These are phyloP conservation scores for Blastobotrys malaysiensis DNA, from an alignment of 1,139 yeast genomes.

Conservation along the genomic window DNA sequence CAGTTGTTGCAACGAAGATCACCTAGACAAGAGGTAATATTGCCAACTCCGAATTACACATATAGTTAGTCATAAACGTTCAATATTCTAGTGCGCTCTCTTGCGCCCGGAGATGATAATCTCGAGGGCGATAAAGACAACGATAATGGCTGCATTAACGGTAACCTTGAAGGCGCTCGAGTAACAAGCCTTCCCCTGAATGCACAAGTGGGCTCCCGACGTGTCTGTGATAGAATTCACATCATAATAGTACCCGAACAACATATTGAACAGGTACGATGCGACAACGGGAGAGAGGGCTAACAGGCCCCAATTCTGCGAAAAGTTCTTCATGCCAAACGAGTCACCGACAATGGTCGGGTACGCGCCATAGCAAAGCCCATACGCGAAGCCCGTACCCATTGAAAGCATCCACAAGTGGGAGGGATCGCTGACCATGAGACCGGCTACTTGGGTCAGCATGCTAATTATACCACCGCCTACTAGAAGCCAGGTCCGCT, in stretches of 20 bases:
- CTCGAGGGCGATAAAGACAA: slow-evolving; percentile 13
- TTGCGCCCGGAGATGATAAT: slow-evolving; percentile 2
- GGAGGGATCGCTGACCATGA: slow-evolving; percentile 32
- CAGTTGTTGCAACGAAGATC: too few species aligned
- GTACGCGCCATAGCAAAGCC: slow-evolving; percentile 71
- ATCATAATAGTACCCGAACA: slow-evolving; percentile 37
- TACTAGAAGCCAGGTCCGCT: slow-evolving; percentile 64
- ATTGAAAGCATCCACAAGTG: slow-evolving; percentile 50
- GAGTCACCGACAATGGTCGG: slow-evolving; percentile 76
- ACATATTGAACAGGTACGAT: slow-evolving; percentile 35
- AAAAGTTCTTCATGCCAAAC: slow-evolving; percentile 66
- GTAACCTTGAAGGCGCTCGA: slow-evolving; percentile 22
- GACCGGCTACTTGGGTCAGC: slow-evolving; percentile 35
- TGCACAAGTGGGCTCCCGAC: slow-evolving; percentile 21
- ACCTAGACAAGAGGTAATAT: too few species aligned
- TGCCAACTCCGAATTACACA: too few species aligned
- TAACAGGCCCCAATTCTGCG: slow-evolving; percentile 75
- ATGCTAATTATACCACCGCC: slow-evolving; percentile 40
- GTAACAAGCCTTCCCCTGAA: slow-evolving; percentile 22
- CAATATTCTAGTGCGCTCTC: too few species aligned
- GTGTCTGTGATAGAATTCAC: slow-evolving; percentile 22
- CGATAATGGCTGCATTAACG: slow-evolving; percentile 17
- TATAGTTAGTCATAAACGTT: too few species aligned
- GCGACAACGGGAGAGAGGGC: slow-evolving; percentile 37
- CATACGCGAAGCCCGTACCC: slow-evolving; percentile 70